A percentile compares a stretch with the other conserved stretches of the same genome.
These are phyloP conservation scores for Trypanosoma congolense DNA, from an alignment of 208 protist species.

Conservation along the genomic window DNA sequence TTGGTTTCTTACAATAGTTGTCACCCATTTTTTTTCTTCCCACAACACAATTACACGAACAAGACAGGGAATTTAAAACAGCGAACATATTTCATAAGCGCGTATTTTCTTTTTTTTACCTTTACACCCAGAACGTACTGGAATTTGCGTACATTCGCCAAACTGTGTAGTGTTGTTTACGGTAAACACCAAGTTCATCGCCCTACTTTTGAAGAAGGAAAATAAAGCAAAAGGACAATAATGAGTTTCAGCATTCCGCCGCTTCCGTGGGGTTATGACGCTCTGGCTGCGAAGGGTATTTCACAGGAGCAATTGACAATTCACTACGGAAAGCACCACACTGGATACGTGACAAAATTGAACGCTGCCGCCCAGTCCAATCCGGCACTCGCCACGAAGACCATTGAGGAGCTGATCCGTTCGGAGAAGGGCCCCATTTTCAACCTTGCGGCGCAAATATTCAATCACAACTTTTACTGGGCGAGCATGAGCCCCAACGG, in stretches of 20 bases:
- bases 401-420: constrained; percentile 81
- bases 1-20: no score
- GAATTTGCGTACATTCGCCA: no score
- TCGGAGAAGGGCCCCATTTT: constrained; percentile 77
- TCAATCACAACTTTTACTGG: constrained; percentile 94
- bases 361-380: constrained; percentile 73
- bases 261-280: constrained; percentile 76
- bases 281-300: constrained; percentile 78
- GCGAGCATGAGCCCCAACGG: constrained; percentile 65
- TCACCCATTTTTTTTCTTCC: no score
- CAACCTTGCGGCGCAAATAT: constrained; percentile 92
- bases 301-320: constrained; percentile 86
- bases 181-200: not conserved
- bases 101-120: no score
- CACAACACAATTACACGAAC: no score
- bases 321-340: constrained; percentile 92
- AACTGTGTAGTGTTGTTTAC: not conserved
- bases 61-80: no score
- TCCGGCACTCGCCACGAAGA: constrained; percentile 55
- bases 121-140: no score
- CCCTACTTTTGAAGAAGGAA: not conserved
- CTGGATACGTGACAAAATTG: constrained; percentile 88
- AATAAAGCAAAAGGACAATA: not conserved
- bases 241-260: constrained; percentile 71
- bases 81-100: no score